A percentile compares a stretch with the other conserved stretches of the same genome.
Conservation (phyloP, 2,329 filamentous ascomycete genomes). For the Dendrostoma leiphaemia region DNA sequence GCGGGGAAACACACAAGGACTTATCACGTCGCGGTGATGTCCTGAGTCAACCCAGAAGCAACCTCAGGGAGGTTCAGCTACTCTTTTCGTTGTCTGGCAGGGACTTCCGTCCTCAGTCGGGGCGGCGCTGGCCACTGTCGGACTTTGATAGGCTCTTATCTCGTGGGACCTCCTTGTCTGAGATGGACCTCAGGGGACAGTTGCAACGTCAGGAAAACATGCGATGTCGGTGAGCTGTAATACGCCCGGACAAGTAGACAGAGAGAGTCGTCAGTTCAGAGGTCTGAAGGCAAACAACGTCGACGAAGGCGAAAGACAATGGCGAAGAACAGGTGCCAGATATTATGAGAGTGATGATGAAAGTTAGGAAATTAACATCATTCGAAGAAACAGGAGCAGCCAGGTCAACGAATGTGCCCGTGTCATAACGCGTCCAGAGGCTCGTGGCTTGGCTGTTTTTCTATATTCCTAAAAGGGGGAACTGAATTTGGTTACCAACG, state of each 20-base stretch:
- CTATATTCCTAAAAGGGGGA: neutral
- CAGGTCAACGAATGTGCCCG: no score
- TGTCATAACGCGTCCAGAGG: no score
- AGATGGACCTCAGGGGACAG: constrained; percentile 5
- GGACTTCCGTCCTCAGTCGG: neutral
- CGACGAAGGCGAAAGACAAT: neutral
- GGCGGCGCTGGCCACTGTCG: neutral
- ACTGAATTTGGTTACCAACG: neutral
- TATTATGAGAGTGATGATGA: neutral
- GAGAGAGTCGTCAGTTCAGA: neutral
- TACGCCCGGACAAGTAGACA: neutral
- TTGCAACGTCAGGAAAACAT: neutral
- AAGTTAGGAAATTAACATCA: neutral
- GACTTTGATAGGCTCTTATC: constrained; percentile 14
- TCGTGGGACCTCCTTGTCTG: constrained; percentile 19
- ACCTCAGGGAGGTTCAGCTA: neutral
- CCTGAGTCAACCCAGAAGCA: constrained; percentile 2
- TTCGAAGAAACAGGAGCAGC: neutral
- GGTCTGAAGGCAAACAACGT: neutral
- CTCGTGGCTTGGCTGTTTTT: no score
- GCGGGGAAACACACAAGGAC: neutral
- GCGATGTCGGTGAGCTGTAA: constrained; percentile 3
- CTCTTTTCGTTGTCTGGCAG: constrained; percentile 7
- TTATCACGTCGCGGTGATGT: constrained; percentile 1
- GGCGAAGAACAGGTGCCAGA: neutral